phyloP scores from a whole-genome alignment of 2,329 filamentous ascomycete species.

The Monilinia aucupariae region DNA sequence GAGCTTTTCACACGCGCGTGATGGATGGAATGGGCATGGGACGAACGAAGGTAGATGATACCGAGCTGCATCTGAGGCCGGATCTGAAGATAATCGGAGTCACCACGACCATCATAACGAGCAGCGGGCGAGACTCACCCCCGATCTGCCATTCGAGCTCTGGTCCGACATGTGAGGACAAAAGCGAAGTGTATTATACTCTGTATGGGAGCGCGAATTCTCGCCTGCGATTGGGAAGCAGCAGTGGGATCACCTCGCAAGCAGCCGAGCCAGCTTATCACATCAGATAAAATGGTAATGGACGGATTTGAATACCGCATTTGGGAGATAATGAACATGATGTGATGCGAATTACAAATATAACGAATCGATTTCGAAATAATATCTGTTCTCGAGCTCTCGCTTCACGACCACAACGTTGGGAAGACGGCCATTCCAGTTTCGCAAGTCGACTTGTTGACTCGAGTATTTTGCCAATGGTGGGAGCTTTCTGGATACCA shows the following conservation, averaged over 20 bases:
- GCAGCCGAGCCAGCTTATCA: neutral
- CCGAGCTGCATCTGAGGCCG: neutral
- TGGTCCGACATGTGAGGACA: neutral
- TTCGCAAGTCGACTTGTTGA: neutral
- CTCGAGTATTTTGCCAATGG: neutral
- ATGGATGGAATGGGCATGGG: neutral
- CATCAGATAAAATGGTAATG: neutral
- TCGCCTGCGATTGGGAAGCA: neutral
- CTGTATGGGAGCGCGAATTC: neutral
- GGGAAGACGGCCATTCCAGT: neutral
- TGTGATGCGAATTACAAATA: neutral
- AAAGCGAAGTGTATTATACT: neutral
- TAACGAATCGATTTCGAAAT: neutral
- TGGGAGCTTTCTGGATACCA: neutral
- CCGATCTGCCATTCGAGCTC: neutral
- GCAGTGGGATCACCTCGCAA: neutral
- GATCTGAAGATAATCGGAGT: slow-evolving; percentile 14
- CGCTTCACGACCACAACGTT: neutral
- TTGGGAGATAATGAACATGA: neutral
- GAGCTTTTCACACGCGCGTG: slow-evolving; percentile 1
- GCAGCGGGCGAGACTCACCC: slow-evolving; percentile 7
- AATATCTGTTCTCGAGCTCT: neutral
- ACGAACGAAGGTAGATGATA: neutral
- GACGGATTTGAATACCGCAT: neutral
- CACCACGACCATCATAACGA: slow-evolving; percentile 12